Evolutionary conservation across 2,329 filamentous ascomycete genomes (phyloP).

Genomic region (Ophiocordyceps camponoti-leonardi): DNA sequence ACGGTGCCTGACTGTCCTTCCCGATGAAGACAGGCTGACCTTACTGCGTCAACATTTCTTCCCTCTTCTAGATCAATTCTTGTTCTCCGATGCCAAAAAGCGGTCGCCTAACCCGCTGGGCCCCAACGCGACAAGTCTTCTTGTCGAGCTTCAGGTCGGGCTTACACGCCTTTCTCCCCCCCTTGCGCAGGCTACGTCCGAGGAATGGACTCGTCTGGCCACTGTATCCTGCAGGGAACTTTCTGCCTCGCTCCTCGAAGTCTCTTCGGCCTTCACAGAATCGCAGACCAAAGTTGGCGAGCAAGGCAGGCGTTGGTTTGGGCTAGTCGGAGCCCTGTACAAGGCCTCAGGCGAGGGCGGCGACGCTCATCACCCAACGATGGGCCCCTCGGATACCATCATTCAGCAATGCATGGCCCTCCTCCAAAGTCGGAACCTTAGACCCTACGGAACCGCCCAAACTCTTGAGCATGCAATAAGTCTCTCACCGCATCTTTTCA

Average conservation of each 20-base stretch:
- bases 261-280: slow-evolving; percentile 56
- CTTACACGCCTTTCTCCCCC: slow-evolving; percentile 21
- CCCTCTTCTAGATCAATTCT: slow-evolving; percentile 36
- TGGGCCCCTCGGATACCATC: slow-evolving; percentile 11
- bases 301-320: slow-evolving; percentile 51
- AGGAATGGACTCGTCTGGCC: slow-evolving; percentile 45
- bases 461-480: slow-evolving; percentile 22
- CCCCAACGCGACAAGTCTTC: slow-evolving; percentile 16
- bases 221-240: slow-evolving; percentile 46
- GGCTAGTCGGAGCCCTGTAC: slow-evolving; percentile 32
- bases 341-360: slow-evolving; percentile 9
- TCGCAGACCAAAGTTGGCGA: slow-evolving; percentile 55
- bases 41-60: slow-evolving; percentile 33
- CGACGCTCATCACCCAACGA: slow-evolving; percentile 11
- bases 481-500: slow-evolving; percentile 23
- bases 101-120: slow-evolving; percentile 14
- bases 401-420: slow-evolving; percentile 21
- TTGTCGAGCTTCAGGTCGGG: slow-evolving; percentile 30
- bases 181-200: slow-evolving; percentile 29
- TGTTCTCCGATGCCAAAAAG: slow-evolving; percentile 26
- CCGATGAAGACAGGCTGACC: slow-evolving; percentile 24
- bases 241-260: slow-evolving; percentile 60
- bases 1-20: slow-evolving; percentile 29
- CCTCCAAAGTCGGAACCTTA: slow-evolving; percentile 33
- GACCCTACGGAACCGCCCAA: slow-evolving; percentile 36